Conservation (phyloP, 2,329 filamentous ascomycete genomes). For the Cordyceps cateniannulata region DNA sequence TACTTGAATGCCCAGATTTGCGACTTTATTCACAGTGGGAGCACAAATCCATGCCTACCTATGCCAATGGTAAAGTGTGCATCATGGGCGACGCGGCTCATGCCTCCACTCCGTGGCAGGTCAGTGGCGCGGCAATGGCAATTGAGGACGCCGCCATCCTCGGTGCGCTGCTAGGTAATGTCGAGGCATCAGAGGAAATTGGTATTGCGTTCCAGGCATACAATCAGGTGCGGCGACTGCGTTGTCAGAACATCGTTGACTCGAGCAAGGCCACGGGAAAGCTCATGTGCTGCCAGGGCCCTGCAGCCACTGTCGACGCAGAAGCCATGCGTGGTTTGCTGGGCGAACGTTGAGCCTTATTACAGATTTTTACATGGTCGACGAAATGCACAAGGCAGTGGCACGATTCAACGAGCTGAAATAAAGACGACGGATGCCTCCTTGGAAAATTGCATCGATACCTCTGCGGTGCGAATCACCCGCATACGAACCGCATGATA, state of each 20-base stretch:
- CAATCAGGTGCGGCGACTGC: constrained; percentile 10
- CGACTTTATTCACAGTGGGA: constrained; percentile 12
- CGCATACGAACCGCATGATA: neutral
- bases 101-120: constrained; percentile 21
- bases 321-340: neutral
- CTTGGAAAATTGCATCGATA: neutral
- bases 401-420: neutral
- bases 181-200: constrained; percentile 6
- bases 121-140: constrained; percentile 18
- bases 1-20: constrained; percentile 7
- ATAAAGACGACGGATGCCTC: no score
- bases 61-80: constrained; percentile 16
- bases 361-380: neutral
- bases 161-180: constrained; percentile 5
- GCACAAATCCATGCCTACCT: constrained; percentile 14
- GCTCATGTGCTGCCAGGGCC: constrained; percentile 7
- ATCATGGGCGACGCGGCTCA: constrained; percentile 22
- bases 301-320: neutral
- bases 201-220: constrained; percentile 15
- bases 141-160: constrained; percentile 22
- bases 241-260: constrained; percentile 11
- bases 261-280: constrained; percentile 2
- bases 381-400: neutral
- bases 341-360: neutral
- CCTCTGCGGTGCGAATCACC: neutral